Conservation (phyloP, 2,329 filamentous ascomycete species). For the Dothistroma septosporum region DNA sequence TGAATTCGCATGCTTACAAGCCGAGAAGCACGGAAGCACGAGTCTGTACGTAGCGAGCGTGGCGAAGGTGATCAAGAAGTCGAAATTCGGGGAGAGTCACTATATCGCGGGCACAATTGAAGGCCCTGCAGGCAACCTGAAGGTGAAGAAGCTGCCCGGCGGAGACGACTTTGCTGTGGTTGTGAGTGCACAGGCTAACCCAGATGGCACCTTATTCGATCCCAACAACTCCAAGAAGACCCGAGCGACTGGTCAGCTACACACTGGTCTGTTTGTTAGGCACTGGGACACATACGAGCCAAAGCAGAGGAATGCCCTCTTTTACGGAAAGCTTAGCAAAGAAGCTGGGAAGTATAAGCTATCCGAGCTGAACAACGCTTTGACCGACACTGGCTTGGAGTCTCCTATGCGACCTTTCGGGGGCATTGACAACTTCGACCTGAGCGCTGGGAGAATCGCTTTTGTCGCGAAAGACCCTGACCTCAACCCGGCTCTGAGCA, state of each 20-base stretch:
- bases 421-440: constrained; percentile 74
- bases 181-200: constrained; percentile 58
- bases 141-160: constrained; percentile 39
- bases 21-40: constrained; percentile 41
- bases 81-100: neutral
- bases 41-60: constrained; percentile 23
- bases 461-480: constrained; percentile 73
- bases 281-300: constrained; percentile 58
- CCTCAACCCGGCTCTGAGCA: constrained; percentile 67
- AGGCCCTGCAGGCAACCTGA: constrained; percentile 48
- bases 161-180: constrained; percentile 41
- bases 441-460: constrained; percentile 59
- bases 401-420: constrained; percentile 75
- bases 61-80: constrained; percentile 8
- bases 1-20: constrained; percentile 54
- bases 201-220: constrained; percentile 61
- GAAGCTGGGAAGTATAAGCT: constrained; percentile 37
- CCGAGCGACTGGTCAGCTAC: constrained; percentile 46
- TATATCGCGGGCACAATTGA: constrained; percentile 38
- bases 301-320: constrained; percentile 66
- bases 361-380: constrained; percentile 57
- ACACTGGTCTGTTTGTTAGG: constrained; percentile 50
- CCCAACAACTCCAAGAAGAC: constrained; percentile 47
- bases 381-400: constrained; percentile 57
- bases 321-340: constrained; percentile 59